Conservation (phyloP, 208 protist species). For the Porcisia deanei region DNA sequence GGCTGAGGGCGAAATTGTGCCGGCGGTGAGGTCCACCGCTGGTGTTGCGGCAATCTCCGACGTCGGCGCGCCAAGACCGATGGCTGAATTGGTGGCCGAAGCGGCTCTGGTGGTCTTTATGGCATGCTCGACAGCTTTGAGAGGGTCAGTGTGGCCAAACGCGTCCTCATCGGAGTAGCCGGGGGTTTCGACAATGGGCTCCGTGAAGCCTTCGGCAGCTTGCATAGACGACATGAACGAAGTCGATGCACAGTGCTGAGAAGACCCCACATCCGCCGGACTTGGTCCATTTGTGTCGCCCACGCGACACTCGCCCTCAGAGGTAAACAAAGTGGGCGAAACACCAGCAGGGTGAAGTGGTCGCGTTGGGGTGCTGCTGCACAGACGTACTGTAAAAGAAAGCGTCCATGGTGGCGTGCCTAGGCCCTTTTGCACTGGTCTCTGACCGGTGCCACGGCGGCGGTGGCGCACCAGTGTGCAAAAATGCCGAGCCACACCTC, state of each 20-base stretch:
- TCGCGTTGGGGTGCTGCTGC: not conserved
- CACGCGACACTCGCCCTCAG: not conserved
- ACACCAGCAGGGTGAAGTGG: not conserved
- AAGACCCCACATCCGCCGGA: not conserved
- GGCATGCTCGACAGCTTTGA: slow-evolving; percentile 38
- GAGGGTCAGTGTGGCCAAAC: slow-evolving; percentile 51
- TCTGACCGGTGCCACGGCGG: not conserved
- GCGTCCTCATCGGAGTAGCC: slow-evolving; percentile 58
- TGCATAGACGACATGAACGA: not conserved
- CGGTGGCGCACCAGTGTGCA: not conserved
- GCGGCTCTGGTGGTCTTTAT: slow-evolving; percentile 9
- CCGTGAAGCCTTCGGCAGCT: slow-evolving; percentile 16
- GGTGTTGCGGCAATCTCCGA: not conserved
- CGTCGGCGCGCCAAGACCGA: not conserved
- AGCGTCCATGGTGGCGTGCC: not conserved
- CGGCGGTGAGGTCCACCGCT: not conserved
- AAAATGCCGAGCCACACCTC: not conserved
- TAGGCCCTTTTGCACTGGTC: not conserved
- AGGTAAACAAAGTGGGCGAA: not conserved
- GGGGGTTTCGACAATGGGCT: slow-evolving; percentile 15
- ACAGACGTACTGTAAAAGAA: not conserved
- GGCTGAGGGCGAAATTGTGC: not conserved
- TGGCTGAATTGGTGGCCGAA: not conserved
- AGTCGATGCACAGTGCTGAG: not conserved
- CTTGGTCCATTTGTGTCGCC: not conserved